Evolutionary conservation across 139 green algal genomes (phyloP), one percentile per base, ranked within the genome.

Genomic region (Asterochloris sp.): DNA sequence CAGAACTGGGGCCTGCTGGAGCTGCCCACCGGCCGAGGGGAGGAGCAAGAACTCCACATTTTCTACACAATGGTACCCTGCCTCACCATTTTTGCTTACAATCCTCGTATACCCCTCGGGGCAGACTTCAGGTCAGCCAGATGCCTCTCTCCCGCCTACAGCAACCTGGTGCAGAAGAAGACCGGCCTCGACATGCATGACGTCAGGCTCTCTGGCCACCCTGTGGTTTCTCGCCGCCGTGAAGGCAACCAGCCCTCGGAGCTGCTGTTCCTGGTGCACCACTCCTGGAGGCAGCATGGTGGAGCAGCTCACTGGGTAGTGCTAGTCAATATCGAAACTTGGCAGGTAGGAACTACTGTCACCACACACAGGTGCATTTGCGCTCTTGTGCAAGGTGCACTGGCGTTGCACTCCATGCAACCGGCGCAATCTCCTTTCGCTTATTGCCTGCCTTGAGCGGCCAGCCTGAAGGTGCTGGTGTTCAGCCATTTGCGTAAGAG

Each of bases 131-230:
- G 16, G 74, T 78, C 62, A 64, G 74, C 74, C 29, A 64, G 29
- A 11, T 78, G 74, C 74, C 74, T 78, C 10, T n/a, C n/a, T 10
- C 17, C 62, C n/a, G 16, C 14, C 28, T 21, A 21, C 26, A 47
- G 17, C 23, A 19, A 62, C 11, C 29, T 26, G 74, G 15, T 78
- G 21, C 23, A 29, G 13, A 47, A 21, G 0, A 28, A 28, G 11
- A 78, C 74, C n/a, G 29, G 74, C 13, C 24, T 78, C 17, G 74
- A 78, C 19, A 78, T 78, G 74, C n/a, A n/a, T 11, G 74, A 78
- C 27, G 29, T 78, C 28, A 23, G 74, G 29, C 62, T 78, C 29
- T 64, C 29, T 28, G 74, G 74, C 62, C 74, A 78, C 24, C 74
- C 74, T 14, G 62, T 78, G 11, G 13, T 78, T 6, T 78, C 29